Conservation (phyloP, 768 basidiomycete species). For the Auricularia sp. region DNA sequence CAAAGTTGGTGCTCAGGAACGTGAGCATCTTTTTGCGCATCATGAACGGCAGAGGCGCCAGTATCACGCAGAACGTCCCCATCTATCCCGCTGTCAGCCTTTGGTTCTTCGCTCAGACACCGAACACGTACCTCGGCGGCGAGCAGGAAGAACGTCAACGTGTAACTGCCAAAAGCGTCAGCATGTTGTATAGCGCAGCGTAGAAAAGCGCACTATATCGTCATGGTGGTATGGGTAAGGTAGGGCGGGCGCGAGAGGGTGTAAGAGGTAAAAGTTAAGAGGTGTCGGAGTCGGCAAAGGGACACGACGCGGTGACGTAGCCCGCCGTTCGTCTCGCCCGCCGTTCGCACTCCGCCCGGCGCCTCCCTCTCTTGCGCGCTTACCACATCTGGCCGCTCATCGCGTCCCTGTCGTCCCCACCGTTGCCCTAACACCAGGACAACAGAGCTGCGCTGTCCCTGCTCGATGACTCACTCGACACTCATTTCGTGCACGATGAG, state of each 20-base stretch:
- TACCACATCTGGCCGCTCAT: too few species aligned
- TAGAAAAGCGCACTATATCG: constrained; percentile 31
- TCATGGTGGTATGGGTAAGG: constrained; percentile 23
- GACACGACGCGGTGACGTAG: not conserved
- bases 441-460: too few species aligned
- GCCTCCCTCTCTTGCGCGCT: too few species aligned
- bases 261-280: not conserved
- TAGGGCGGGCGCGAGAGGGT: not conserved
- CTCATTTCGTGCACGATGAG: too few species aligned
- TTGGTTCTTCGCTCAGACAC: not conserved
- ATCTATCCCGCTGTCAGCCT: constrained; percentile 32
- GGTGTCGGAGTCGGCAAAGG: not conserved
- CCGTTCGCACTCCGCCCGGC: too few species aligned
- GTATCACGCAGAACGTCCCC: constrained; percentile 75
- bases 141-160: constrained; percentile 70
- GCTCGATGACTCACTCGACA: too few species aligned
- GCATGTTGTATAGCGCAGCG: not conserved
- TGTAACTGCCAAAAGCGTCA: constrained; percentile 41
- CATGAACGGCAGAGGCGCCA: constrained; percentile 73
- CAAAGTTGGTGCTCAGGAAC: constrained; percentile 56
- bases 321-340: not conserved
- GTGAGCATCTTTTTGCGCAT: constrained; percentile 60
- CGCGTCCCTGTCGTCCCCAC: too few species aligned
- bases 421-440: too few species aligned
- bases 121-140: constrained; percentile 48